Evolutionary conservation across 2,329 filamentous ascomycete species (phyloP), one percentile per base, ranked within the genome.

Genomic region (Cercospora sp.): DNA sequence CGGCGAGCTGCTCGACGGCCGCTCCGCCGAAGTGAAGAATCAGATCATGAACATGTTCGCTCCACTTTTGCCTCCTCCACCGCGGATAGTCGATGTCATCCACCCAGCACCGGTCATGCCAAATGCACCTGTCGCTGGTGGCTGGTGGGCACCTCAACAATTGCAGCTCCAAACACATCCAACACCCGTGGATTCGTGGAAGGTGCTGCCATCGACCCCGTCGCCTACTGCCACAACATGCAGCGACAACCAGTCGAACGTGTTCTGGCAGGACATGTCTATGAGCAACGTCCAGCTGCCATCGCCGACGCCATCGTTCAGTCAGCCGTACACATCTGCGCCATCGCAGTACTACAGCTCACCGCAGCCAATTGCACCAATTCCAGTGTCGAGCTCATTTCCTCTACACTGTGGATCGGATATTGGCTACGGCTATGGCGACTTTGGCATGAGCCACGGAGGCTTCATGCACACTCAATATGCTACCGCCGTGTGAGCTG

Each of bases 11-110:
- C 88, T 98, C 69, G 91, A 91, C 77, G 94, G 94, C 73, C 92
- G 92, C 83, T 93, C 92, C 78, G 93, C 97, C 74, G 93, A 97
- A 75, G 94, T 97, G 81, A 97, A 97, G 87, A 89, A 85, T 77
- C 90, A 88, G 79, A 90, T 99, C 82, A 87, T 91, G 84, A 88
- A 86, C 75, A 86, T 98, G 77, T 93, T 97, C 85, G 91, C 88
- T 70, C 89, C 94, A 80, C 89, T 96, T 66, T 86, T 98, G 72
- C 88, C 96, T 69, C 94, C 92, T 68, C 93, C 93, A 74, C 94
- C 94, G 63, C 90, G 92, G 79, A 89, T 97, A 73, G 89, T 97
- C 79, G 93, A 97, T 79, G 89, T 97, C 73, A 88, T 97, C 78
- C 91, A 92, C 77, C 93, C 94, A 73, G 91, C 91, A 70, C 90